Percentiles rank a stretch among this genome's conserved stretches.
Evolutionary conservation across 768 basidiomycete genomes (phyloP).

Genomic region (Kwoniella dendrophila): DNA sequence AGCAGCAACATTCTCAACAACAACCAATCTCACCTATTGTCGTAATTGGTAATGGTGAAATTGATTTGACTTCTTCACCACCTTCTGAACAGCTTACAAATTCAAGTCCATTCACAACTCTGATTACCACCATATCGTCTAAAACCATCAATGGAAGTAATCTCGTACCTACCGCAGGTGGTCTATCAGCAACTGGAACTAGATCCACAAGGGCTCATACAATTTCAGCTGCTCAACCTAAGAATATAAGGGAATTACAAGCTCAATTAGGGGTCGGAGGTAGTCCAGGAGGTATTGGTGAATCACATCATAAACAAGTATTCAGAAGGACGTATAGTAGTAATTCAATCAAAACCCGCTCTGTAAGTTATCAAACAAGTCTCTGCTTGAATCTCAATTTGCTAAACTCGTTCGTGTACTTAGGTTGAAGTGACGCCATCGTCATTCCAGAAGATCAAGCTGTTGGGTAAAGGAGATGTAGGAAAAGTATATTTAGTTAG

Average conservation of each 20-base stretch:
- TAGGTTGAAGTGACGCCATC: constrained; percentile 92
- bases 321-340: constrained; percentile 96
- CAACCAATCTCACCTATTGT: constrained; percentile 77
- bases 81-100: constrained; percentile 3
- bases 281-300: constrained; percentile 52
- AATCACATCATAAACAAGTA: constrained; percentile 61
- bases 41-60: constrained; percentile 51
- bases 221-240: constrained; percentile 21
- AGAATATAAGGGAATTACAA: constrained; percentile 29
- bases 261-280: constrained; percentile 25
- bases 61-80: constrained; percentile 29
- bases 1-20: constrained; percentile 48
- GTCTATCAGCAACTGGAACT: constrained; percentile 38
- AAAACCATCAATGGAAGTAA: constrained; percentile 37
- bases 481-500: constrained; percentile 97
- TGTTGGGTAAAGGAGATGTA: constrained; percentile 98
- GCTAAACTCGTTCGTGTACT: not conserved
- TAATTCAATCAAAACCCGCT: constrained; percentile 91
- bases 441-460: constrained; percentile 93
- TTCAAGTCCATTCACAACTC: constrained; percentile 15
- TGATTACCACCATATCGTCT: not conserved
- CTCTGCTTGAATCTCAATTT: not conserved
- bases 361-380: constrained; percentile 62
- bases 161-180: constrained; percentile 30
- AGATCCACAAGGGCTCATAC: constrained; percentile 33